Evolutionary conservation across 805 yeast species (phyloP).

Genomic region (Saturnispora sanitii): DNA sequence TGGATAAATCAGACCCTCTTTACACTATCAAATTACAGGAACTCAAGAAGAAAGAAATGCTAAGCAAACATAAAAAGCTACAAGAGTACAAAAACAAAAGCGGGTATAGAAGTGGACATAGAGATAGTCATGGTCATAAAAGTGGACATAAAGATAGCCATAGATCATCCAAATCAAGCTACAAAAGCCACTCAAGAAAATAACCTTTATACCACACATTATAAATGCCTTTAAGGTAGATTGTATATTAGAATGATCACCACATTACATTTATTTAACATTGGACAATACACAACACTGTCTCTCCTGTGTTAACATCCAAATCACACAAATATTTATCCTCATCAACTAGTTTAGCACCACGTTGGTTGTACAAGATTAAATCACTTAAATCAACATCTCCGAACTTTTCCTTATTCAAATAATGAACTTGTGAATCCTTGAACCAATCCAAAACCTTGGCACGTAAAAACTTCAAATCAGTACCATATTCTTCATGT

Average conservation of each 20-base stretch:
- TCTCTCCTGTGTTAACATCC: constrained; percentile 46
- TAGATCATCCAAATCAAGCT: constrained; percentile 1
- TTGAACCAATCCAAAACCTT: constrained; percentile 48
- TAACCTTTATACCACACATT: no score
- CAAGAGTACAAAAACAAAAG: not conserved
- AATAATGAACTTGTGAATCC: constrained; percentile 29
- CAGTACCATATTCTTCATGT: constrained; percentile 63
- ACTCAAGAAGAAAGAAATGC: constrained; percentile 12
- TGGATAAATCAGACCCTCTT: constrained; percentile 42
- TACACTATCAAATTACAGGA: constrained; percentile 30
- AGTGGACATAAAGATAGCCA: not conserved
- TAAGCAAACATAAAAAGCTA: constrained; percentile 9
- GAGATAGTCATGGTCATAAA: not conserved
- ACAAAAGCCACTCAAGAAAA: no score
- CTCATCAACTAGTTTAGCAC: constrained; percentile 29
- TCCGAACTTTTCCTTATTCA: constrained; percentile 12
- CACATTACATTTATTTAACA: not conserved
- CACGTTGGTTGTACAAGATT: constrained; percentile 26
- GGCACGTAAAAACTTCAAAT: constrained; percentile 48
- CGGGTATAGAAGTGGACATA: not conserved
- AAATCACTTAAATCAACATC: constrained; percentile 25
- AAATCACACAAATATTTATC: constrained; percentile 39
- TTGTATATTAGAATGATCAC: no score
- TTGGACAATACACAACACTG: constrained; percentile 28
- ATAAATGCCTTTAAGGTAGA: no score